These are phyloP conservation scores for Eucalyptus curtisii DNA, from an alignment of 345 rosid species.

Conservation along the genomic window DNA sequence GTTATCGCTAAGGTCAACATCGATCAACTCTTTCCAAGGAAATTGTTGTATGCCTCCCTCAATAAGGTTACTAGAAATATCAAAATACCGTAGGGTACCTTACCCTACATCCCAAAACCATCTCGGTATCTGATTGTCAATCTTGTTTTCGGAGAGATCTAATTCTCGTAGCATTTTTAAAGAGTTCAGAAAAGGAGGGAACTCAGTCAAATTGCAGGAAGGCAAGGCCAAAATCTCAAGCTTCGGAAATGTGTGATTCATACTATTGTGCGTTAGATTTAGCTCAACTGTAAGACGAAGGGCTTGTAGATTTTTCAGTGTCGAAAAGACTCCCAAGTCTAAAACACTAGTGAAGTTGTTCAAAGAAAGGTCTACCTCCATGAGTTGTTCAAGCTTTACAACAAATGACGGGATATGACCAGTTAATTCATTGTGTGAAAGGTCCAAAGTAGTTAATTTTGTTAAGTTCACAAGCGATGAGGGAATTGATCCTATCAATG, in stretches of 20 bases:
- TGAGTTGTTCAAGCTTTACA: not conserved
- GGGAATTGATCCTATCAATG: not conserved
- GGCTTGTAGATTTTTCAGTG: not conserved
- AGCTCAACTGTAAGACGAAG: not conserved
- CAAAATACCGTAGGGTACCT: rapidly evolving
- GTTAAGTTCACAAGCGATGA: not conserved
- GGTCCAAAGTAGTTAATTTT: not conserved
- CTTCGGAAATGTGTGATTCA: not conserved
- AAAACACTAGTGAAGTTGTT: not conserved
- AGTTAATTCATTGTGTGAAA: not conserved
- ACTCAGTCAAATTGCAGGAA: not conserved
- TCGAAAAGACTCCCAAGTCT: not conserved
- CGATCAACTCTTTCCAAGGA: not conserved
- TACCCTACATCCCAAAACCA: not conserved
- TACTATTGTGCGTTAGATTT: not conserved
- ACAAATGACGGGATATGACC: not conserved
- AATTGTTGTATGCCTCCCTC: not conserved
- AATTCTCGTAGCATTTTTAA: not conserved
- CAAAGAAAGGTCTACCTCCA: not conserved
- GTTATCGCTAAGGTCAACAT: not conserved
- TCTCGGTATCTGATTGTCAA: not conserved
- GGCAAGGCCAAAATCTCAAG: not conserved
- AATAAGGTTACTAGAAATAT: not conserved
- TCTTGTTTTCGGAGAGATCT: not conserved
- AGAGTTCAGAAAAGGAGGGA: not conserved